Evolutionary conservation across 1,284 basidiomycete species (phyloP).

Genomic region (Athelia sp.): DNA sequence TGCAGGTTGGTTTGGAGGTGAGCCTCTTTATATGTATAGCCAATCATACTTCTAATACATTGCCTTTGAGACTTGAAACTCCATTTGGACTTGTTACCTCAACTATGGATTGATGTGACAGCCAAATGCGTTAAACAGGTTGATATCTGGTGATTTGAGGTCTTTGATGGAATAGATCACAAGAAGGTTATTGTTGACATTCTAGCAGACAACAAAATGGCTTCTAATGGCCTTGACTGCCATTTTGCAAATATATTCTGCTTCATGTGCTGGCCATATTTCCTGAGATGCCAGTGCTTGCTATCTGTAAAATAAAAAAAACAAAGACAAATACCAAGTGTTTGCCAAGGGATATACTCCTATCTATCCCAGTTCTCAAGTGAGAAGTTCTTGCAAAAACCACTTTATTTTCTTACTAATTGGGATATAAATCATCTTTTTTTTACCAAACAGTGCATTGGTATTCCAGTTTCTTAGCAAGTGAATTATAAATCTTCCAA

Average conservation of each 20-base stretch:
- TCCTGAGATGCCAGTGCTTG: not conserved
- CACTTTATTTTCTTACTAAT: too few species aligned
- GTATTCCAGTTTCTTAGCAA: too few species aligned
- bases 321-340: not conserved
- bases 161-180: too few species aligned
- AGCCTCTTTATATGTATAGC: not conserved
- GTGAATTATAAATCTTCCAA: too few species aligned
- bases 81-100: not conserved
- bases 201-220: not conserved
- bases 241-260: slow-evolving; percentile 1
- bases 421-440: too few species aligned
- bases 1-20: not conserved
- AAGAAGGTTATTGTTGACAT: too few species aligned
- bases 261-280: slow-evolving; percentile 1
- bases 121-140: not conserved
- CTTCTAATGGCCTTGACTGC: not conserved
- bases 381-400: too few species aligned
- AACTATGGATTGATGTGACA: not conserved
- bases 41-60: too few species aligned
- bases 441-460: too few species aligned
- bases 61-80: not conserved
- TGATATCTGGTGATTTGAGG: too few species aligned
- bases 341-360: not conserved
- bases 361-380: too few species aligned
- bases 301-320: too few species aligned